Evolutionary conservation across 1,284 basidiomycete genomes (phyloP), one percentile per base, ranked within the genome.

Genomic region (Cystobasidium sp.): DNA sequence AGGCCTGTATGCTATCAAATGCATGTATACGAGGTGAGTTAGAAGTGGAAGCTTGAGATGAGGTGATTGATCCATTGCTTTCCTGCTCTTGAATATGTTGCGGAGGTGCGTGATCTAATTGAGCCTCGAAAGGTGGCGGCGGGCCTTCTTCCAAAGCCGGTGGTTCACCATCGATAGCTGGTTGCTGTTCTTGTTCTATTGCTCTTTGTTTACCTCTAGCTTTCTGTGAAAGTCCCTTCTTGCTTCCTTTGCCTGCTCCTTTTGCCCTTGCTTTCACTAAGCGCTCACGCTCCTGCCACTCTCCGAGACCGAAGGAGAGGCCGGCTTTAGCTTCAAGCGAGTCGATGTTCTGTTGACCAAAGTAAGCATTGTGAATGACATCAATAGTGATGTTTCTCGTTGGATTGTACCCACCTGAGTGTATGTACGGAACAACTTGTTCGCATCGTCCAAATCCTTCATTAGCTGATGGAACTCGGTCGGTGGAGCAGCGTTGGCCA

Each of bases 271-370:
- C 47, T 12, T 39, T 49, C 49, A 66, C 71, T 31, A 62, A n/a
- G n/a, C 63, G 37, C 39, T 55, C 56, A 39, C 47, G 47, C 52
- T 67, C 46, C 63, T 67, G 63, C 63, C 71, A 67, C 63, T 73
- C 64, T 20, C 64, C 75, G 22, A 92, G 85, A 37, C 91, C 91
- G 77, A 91, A 91, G 0, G 88, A 88, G 7, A 97, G 86, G 4
- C 94, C 94, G 14, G 88, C 90, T 80, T 93, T 93, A 75, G 86
- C 85, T 81, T 97, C 94, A 64, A 97, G 88, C 16, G 89, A 90
- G 81, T 97, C 94, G 76, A 97, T 95, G 83, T 96, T 95, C 78
- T 79, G 68, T 39, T 8, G 16, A 41, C 7, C n/a, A 49, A 5
- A 62, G 59, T 20, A 22, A 18, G 39, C 64, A 46, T 51, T 22